Evolutionary conservation across 2,329 filamentous ascomycete species (phyloP).

Genomic region (Aspergillus sclerotialis): DNA sequence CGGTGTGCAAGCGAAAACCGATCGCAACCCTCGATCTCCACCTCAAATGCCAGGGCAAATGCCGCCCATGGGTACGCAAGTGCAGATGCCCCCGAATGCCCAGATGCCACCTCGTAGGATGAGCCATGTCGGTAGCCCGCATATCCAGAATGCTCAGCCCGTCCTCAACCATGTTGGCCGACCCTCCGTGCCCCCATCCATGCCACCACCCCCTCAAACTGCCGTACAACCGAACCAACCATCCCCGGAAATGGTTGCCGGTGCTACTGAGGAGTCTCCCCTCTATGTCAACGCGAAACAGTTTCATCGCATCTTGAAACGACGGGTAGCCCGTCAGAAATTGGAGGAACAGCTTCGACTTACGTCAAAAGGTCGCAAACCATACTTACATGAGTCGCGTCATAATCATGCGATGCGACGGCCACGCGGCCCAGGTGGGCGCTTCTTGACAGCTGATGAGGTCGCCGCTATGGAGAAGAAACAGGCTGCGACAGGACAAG

Average conservation of each 20-base stretch:
- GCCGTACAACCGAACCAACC: slow-evolving; percentile 61
- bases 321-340: slow-evolving; percentile 84
- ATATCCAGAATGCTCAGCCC: slow-evolving; percentile 64
- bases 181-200: slow-evolving; percentile 44
- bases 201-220: slow-evolving; percentile 48
- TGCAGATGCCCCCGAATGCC: slow-evolving; percentile 48
- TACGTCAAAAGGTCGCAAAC: slow-evolving; percentile 92
- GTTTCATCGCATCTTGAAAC: slow-evolving; percentile 93
- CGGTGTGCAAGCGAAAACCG: slow-evolving; percentile 61
- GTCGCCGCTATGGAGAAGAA: slow-evolving; percentile 79
- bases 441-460: slow-evolving; percentile 94
- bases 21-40: slow-evolving; percentile 71
- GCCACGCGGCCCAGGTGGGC: slow-evolving; percentile 84
- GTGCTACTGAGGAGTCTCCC: slow-evolving; percentile 77
- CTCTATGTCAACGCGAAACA: slow-evolving; percentile 98
- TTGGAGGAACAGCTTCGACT: slow-evolving; percentile 86
- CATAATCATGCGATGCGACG: slow-evolving; percentile 98
- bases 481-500: slow-evolving; percentile 35
- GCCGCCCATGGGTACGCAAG: slow-evolving; percentile 40
- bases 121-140: slow-evolving; percentile 69
- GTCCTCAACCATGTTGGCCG: slow-evolving; percentile 65
- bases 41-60: slow-evolving; percentile 59
- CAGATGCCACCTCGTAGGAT: slow-evolving; percentile 61
- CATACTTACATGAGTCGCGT: slow-evolving; percentile 92
- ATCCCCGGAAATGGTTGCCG: slow-evolving; percentile 71